These are phyloP conservation scores for Yamadazyma friedrichii DNA, from an alignment of 1,139 yeast genomes.

Conservation along the genomic window DNA sequence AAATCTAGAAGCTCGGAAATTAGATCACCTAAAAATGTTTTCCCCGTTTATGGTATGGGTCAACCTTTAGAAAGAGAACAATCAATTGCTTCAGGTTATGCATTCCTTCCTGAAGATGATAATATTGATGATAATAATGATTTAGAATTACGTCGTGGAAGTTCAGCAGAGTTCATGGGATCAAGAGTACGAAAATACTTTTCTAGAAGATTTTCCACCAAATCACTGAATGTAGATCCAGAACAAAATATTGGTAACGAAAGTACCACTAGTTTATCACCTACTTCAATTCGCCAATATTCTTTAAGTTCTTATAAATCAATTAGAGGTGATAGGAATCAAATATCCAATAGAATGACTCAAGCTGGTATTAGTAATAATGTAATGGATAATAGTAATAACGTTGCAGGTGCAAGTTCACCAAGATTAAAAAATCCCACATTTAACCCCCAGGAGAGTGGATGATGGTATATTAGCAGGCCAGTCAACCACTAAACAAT, in stretches of 20 bases:
- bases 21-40: conserved; percentile 71
- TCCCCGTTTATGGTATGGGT: conserved; percentile 79
- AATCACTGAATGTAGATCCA: neutral
- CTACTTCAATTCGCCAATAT: conserved; percentile 10
- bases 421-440: conserved; percentile 2
- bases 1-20: conserved; percentile 13
- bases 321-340: conserved; percentile 9
- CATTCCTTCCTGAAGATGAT: conserved; percentile 5
- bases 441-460: too few relatives aligned
- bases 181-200: conserved; percentile 11
- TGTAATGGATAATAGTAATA: conserved; percentile 18
- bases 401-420: conserved; percentile 18
- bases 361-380: conserved; percentile 18
- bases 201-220: conserved; percentile 10
- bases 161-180: conserved; percentile 32
- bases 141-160: conserved; percentile 5
- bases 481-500: too few relatives aligned
- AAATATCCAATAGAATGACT: conserved; percentile 16
- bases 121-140: conserved; percentile 8
- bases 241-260: conserved; percentile 7
- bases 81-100: conserved; percentile 49
- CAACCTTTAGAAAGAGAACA: conserved; percentile 54
- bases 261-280: conserved; percentile 2
- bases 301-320: conserved; percentile 14
- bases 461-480: too few relatives aligned